Evolutionary conservation across 345 rosid genomes (phyloP).

Genomic region (Brassica juncea): DNA sequence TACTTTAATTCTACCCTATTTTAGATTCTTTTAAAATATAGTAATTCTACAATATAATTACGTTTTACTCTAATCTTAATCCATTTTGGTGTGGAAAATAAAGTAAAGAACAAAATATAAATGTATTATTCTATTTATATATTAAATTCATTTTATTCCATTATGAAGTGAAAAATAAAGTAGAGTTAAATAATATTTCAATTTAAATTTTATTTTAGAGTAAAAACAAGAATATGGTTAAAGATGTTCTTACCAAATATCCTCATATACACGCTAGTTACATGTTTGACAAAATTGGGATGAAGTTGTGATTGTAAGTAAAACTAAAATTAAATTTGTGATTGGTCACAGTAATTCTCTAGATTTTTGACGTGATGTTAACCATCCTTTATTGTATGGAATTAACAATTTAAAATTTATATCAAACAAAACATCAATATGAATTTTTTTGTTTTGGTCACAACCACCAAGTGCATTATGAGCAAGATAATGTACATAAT

Average conservation of each 20-base stretch:
- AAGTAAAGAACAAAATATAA: background rate
- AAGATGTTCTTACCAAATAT: background rate
- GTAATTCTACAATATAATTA: background rate
- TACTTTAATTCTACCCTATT: background rate
- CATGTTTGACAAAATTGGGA: background rate
- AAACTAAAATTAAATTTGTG: background rate
- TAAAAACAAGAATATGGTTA: background rate
- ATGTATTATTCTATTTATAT: background rate
- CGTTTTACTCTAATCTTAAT: background rate
- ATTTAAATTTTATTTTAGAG: too few relatives aligned
- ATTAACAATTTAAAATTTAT: background rate
- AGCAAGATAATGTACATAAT: background rate
- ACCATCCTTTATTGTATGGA: background rate
- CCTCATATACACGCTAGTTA: background rate
- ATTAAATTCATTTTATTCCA: too few relatives aligned
- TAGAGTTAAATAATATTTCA: background rate
- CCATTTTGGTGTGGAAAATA: too few relatives aligned
- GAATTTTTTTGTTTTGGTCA: background rate
- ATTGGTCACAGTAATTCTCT: background rate
- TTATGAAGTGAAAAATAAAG: too few relatives aligned
- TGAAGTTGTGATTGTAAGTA: background rate
- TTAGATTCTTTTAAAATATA: too few relatives aligned
- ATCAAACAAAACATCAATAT: background rate
- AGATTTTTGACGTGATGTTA: background rate
- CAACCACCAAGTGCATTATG: background rate